Percentiles rank a stretch among this genome's conserved stretches.
Evolutionary conservation across 1,139 yeast genomes (phyloP).

Genomic region (Kodamaea suecica): DNA sequence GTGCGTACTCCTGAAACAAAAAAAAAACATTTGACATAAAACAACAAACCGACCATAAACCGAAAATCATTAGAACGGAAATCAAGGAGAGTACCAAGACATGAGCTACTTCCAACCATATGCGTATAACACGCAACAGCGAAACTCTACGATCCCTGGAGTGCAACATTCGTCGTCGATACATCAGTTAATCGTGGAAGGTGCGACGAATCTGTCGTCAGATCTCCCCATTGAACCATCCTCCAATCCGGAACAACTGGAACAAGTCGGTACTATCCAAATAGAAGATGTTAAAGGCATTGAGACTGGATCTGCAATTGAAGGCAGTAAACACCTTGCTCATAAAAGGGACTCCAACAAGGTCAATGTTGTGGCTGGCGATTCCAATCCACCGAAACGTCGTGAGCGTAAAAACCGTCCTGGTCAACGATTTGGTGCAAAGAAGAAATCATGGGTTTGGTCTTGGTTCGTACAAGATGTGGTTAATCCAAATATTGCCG

Average conservation of each 20-base stretch:
- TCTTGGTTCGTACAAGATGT: constrained; percentile 55
- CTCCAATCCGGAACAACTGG: not conserved
- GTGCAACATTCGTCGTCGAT: no score
- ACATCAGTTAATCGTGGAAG: no score
- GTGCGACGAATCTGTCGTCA: no score
- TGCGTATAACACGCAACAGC: constrained; percentile 5
- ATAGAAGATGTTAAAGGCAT: not conserved
- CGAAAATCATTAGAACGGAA: no score
- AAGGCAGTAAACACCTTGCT: not conserved
- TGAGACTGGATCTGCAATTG: not conserved
- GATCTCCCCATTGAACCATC: not conserved
- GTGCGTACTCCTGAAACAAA: no score
- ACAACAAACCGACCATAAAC: no score
- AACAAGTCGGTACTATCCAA: not conserved
- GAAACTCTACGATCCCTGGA: constrained; percentile 2
- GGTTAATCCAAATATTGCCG: constrained; percentile 48
- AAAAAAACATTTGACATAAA: no score
- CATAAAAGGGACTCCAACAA: no score
- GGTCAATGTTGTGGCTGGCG: no score
- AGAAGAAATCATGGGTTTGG: constrained; percentile 63
- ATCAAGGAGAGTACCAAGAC: not conserved
- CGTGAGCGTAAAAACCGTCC: constrained; percentile 31
- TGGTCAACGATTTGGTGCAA: constrained; percentile 49
- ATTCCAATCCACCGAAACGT: not conserved
- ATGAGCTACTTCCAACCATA: constrained; percentile 7